phyloP scores from a whole-genome alignment of 2,329 filamentous ascomycete species.

The Pestalotiopsis sp. region DNA sequence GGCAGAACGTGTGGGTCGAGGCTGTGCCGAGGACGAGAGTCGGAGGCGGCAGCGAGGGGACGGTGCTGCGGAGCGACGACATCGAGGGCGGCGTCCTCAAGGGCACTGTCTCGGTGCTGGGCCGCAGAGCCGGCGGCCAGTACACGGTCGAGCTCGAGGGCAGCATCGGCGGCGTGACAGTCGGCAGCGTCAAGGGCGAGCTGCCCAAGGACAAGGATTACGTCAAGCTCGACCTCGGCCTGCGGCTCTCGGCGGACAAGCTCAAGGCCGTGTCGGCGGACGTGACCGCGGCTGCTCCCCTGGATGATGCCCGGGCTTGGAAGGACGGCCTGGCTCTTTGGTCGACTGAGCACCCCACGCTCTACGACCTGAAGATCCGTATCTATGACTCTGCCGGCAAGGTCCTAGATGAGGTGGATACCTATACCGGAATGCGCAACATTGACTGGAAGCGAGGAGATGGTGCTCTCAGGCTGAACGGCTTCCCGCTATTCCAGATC shows the following conservation, averaged over 20 bases:
- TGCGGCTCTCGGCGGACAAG: conserved; percentile 50
- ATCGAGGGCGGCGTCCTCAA: conserved; percentile 54
- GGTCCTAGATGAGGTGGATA: conserved; percentile 59
- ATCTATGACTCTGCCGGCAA: conserved; percentile 46
- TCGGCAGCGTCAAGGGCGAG: conserved; percentile 47
- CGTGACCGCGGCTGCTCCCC: conserved; percentile 35
- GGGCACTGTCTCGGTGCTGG: conserved; percentile 52
- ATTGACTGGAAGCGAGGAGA: conserved; percentile 62
- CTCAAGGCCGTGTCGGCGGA: conserved; percentile 40
- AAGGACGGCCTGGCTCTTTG: conserved; percentile 61
- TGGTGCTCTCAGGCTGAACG: conserved; percentile 62
- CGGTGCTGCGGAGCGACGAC: conserved; percentile 57
- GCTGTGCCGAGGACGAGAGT: conserved; percentile 55
- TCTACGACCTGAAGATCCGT: conserved; percentile 59
- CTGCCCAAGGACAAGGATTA: conserved; percentile 54
- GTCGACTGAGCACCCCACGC: conserved; percentile 60
- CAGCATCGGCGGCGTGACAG: conserved; percentile 48
- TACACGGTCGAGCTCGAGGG: conserved; percentile 58
- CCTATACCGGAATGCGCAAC: conserved; percentile 63
- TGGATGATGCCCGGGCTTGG: conserved; percentile 46
- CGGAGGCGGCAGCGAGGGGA: conserved; percentile 60
- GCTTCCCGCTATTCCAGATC: conserved; percentile 61
- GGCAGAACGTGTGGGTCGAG: conserved; percentile 62
- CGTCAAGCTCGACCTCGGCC: conserved; percentile 47
- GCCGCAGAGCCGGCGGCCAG: conserved; percentile 47